These are phyloP conservation scores for Syzygium oleosum DNA, from an alignment of 345 rosid species.

Conservation along the genomic window DNA sequence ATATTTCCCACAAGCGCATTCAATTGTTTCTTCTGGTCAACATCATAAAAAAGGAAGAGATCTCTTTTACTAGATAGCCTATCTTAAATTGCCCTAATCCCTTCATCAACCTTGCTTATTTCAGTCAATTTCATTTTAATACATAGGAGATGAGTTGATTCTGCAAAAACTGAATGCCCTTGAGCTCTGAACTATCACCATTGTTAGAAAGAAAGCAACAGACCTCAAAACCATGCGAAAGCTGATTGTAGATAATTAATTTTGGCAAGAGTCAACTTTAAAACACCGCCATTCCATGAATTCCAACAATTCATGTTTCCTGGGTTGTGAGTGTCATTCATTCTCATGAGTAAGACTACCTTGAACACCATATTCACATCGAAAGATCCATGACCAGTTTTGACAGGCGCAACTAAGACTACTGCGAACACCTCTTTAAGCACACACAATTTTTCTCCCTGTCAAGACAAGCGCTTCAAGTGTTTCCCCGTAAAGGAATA, in stretches of 20 bases:
- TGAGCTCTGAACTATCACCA: background rate
- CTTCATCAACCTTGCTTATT: background rate
- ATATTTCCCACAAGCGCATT: background rate
- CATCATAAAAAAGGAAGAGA: background rate
- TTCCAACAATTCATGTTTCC: background rate
- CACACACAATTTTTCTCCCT: background rate
- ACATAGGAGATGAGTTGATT: background rate
- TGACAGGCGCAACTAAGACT: background rate
- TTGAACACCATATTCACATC: background rate
- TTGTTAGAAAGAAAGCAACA: background rate
- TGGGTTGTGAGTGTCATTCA: background rate
- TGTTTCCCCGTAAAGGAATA: background rate
- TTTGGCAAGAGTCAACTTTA: background rate
- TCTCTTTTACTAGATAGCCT: background rate
- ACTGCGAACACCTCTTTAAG: background rate
- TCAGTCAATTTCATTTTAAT: background rate
- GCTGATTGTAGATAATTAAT: background rate
- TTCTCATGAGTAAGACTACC: background rate
- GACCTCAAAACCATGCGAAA: background rate
- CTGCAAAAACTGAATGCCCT: background rate
- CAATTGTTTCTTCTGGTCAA: background rate
- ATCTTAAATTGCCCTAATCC: background rate
- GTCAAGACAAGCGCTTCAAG: background rate
- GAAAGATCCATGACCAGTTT: background rate
- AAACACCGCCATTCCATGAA: background rate